These are phyloP conservation scores for Phytophthora colocasiae DNA, from an alignment of 352 stramenopile species.

Conservation along the genomic window DNA sequence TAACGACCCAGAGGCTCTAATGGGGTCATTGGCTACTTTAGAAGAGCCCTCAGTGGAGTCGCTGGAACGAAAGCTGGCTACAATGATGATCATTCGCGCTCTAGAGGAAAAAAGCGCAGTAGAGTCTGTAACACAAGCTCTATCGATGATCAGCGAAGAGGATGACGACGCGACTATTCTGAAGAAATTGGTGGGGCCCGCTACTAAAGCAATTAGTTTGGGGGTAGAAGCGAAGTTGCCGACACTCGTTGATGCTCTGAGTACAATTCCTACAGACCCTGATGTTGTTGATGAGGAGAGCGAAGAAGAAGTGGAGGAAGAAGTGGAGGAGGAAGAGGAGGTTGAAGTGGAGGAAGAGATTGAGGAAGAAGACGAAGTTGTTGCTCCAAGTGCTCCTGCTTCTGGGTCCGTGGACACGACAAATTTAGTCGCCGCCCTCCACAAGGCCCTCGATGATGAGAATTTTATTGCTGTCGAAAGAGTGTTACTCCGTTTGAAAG, in stretches of 20 bases:
- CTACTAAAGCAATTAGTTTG: conserved; percentile 62
- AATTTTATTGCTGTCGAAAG: conserved; percentile 72
- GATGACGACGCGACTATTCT: conserved; percentile 33
- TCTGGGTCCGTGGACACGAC: conserved; percentile 41
- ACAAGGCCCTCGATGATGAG: conserved; percentile 72
- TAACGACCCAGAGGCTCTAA: conserved; percentile 73
- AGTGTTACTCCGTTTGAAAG: conserved; percentile 52
- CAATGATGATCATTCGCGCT: conserved; percentile 83
- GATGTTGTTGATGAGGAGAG: conserved; percentile 24
- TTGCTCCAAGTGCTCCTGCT: conserved; percentile 6
- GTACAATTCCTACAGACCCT: conserved; percentile 25
- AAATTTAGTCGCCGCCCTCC: conserved; percentile 53
- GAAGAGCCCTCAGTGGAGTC: conserved; percentile 74
- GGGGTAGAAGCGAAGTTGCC: conserved; percentile 67
- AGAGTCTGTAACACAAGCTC: conserved; percentile 54
- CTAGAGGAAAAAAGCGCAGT: conserved; percentile 77
- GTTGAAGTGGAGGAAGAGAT: conserved; percentile 13
- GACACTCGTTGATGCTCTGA: conserved; percentile 40
- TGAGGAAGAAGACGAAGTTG: conserved; percentile 8
- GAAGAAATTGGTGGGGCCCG: conserved; percentile 41
- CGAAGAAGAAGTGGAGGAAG: conserved; percentile 23
- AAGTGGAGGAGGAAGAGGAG: conserved; percentile 10
- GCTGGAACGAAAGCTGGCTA: conserved; percentile 77
- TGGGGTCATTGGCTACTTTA: conserved; percentile 69
- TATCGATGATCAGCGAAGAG: conserved; percentile 36